These are phyloP conservation scores for Monotropa hypopitys DNA, from an alignment of 179 eudicot species.

Conservation along the genomic window DNA sequence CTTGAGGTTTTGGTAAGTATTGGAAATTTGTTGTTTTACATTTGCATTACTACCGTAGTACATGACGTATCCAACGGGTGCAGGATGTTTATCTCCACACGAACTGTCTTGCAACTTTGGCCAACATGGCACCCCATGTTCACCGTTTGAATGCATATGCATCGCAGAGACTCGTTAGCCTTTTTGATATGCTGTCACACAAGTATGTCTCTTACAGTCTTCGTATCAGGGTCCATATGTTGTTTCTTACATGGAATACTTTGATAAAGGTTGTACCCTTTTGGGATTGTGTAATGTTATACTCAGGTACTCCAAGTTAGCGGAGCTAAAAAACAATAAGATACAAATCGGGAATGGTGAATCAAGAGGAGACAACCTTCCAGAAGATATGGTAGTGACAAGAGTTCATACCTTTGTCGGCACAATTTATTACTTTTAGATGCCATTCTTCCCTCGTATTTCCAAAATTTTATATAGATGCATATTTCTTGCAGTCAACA, in stretches of 20 bases:
- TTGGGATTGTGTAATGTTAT: conserved; percentile 7
- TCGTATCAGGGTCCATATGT: not conserved
- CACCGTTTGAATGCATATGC: conserved; percentile 83
- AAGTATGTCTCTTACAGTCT: conserved; percentile 44
- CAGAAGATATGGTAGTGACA: conserved; percentile 53
- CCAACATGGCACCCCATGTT: conserved; percentile 98
- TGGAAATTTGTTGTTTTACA: not conserved
- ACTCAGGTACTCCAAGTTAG: conserved; percentile 73
- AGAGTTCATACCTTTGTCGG: not conserved
- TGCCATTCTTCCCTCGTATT: not conserved
- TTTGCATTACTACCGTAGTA: not conserved
- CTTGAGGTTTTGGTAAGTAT: not conserved
- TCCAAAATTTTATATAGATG: conserved; percentile 4
- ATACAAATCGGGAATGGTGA: conserved; percentile 33
- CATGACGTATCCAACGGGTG: conserved; percentile 9
- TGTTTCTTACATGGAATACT: not conserved
- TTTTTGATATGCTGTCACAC: conserved; percentile 79
- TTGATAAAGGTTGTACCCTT: not conserved
- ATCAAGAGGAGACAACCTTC: conserved; percentile 38
- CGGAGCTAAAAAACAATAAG: conserved; percentile 53
- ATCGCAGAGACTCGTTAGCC: conserved; percentile 84
- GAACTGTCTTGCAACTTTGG: conserved; percentile 81
- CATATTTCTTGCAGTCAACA: conserved; percentile 44
- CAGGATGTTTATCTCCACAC: conserved; percentile 99
- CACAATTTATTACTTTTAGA: not conserved